A percentile compares a stretch with the other conserved stretches of the same genome.
Conservation (phyloP, 23 red algal genomes). For the Pyropia haitanensis region DNA sequence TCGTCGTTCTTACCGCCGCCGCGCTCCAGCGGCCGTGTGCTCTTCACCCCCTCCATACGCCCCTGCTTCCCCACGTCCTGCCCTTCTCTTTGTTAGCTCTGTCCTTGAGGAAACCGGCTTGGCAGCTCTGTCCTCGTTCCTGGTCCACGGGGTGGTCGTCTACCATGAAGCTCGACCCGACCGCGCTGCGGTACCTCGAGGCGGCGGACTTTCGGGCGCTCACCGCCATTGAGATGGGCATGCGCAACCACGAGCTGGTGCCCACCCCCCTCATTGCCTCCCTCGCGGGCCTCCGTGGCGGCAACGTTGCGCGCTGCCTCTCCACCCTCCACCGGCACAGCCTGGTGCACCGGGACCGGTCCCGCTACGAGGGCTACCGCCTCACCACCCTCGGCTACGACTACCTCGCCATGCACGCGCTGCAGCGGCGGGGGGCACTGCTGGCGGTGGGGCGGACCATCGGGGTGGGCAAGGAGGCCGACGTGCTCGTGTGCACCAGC, state of each 20-base stretch:
- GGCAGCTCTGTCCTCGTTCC: not conserved
- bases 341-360: constrained; percentile 82
- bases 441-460: constrained; percentile 54
- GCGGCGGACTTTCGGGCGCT: constrained; percentile 84
- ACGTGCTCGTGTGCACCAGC: constrained; percentile 64
- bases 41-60: no score
- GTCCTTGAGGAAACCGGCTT: no score
- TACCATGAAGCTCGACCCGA: constrained; percentile 84
- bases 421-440: constrained; percentile 59
- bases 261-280: constrained; percentile 64
- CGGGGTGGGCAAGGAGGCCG: constrained; percentile 96
- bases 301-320: constrained; percentile 37
- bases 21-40: no score
- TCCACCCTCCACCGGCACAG: constrained; percentile 67
- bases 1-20: no score
- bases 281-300: constrained; percentile 48
- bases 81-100: no score
- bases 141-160: not conserved
- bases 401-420: constrained; percentile 78
- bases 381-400: constrained; percentile 94
- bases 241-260: constrained; percentile 97
- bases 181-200: constrained; percentile 54
- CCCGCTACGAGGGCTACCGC: constrained; percentile 76
- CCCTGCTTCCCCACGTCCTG: no score
- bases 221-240: constrained; percentile 94